phyloP scores from a whole-genome alignment of 179 eudicot genomes.

The Vitellaria paradoxa region DNA sequence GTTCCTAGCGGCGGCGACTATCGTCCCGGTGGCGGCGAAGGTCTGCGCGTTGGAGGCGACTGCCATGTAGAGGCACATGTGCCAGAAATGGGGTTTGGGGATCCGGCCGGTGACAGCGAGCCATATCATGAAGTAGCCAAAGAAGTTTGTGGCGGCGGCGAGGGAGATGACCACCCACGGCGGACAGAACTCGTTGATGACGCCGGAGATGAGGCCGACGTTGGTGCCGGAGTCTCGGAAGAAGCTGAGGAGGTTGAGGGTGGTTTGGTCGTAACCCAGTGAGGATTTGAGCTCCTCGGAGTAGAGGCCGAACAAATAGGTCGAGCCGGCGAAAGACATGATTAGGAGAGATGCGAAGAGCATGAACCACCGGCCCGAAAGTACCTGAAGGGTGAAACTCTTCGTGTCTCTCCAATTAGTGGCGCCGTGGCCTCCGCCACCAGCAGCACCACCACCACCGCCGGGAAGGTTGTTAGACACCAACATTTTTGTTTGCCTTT shows the following conservation, averaged over 20 bases:
- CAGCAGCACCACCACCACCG: neutral
- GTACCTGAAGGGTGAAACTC: neutral
- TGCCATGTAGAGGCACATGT: neutral
- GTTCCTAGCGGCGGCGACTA: neutral
- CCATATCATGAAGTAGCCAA: conserved; percentile 1
- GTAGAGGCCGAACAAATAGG: neutral
- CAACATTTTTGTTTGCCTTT: too few relatives aligned
- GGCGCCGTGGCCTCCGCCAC: too few relatives aligned
- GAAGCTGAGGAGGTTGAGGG: neutral
- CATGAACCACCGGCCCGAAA: neutral
- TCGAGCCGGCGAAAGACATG: neutral
- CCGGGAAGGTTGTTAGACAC: too few relatives aligned
- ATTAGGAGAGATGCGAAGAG: neutral
- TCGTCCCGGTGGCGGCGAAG: neutral
- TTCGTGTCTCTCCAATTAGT: neutral
- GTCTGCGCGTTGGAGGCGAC: neutral
- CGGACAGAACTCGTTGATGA: neutral
- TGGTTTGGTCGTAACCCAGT: neutral
- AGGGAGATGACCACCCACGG: neutral
- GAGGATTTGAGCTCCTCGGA: neutral
- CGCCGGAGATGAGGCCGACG: neutral
- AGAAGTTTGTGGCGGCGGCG: neutral
- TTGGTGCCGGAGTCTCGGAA: neutral
- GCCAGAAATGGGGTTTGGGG: neutral
- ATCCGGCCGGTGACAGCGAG: neutral